phyloP scores from a whole-genome alignment of 495 filamentous ascomycete species.

The Xylaria cubensis region DNA sequence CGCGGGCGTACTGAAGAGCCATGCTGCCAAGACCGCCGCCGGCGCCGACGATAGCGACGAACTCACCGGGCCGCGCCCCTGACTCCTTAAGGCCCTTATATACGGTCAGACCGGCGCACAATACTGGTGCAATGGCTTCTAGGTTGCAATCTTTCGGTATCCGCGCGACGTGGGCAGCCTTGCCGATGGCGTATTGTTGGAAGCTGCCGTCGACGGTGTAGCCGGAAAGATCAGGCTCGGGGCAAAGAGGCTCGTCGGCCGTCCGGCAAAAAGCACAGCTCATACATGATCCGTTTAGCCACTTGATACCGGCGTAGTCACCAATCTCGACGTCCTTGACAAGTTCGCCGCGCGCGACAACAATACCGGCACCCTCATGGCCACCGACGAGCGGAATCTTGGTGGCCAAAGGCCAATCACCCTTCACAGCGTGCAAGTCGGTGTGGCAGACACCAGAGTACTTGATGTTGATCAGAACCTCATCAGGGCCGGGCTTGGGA shows the following conservation, averaged over 20 bases:
- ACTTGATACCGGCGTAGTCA: conserved; percentile 86
- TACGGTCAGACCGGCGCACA: conserved; percentile 90
- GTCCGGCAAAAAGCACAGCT: conserved; percentile 80
- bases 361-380: conserved; percentile 90
- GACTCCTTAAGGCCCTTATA: conserved; percentile 94
- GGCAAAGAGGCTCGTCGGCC: conserved; percentile 70
- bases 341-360: conserved; percentile 78
- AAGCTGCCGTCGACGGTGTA: conserved; percentile 93
- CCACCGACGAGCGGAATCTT: conserved; percentile 90
- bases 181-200: conserved; percentile 89
- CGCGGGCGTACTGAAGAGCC: conserved; percentile 85
- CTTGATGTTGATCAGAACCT: conserved; percentile 90
- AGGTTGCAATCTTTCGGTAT: conserved; percentile 78
- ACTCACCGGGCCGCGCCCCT: conserved; percentile 73
- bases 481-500: conserved; percentile 77
- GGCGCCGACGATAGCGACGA: conserved; percentile 85
- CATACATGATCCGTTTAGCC: conserved; percentile 86
- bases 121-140: conserved; percentile 79
- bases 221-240: conserved; percentile 74
- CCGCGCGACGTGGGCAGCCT: conserved; percentile 80
- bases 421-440: conserved; percentile 82
- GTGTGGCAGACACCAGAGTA: conserved; percentile 96
- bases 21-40: conserved; percentile 86
- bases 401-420: conserved; percentile 82
- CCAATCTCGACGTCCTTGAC: conserved; percentile 78